phyloP scores from a whole-genome alignment of 495 filamentous ascomycete genomes.

The Aspergillus egyptiacus region DNA sequence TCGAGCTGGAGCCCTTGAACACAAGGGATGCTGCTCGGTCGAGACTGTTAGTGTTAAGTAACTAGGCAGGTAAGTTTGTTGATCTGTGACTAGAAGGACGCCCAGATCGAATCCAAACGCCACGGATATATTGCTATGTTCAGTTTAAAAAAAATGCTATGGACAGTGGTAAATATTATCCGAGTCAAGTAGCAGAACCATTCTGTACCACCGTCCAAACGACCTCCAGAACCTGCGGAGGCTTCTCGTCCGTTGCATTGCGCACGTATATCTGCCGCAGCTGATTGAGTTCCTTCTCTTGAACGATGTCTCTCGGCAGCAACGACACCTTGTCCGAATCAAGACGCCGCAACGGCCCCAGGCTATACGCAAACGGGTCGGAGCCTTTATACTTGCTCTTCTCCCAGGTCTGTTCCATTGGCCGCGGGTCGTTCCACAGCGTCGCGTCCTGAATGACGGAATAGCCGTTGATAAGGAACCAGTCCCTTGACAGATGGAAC shows the following conservation, averaged over 20 bases:
- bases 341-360: slow-evolving; percentile 18
- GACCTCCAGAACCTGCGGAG: slow-evolving; percentile 20
- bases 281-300: background rate
- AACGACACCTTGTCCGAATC: slow-evolving; percentile 21
- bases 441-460: slow-evolving; percentile 17
- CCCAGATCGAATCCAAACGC: too few species aligned
- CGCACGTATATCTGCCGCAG: slow-evolving; percentile 20
- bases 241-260: slow-evolving; percentile 6
- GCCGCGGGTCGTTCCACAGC: slow-evolving; percentile 10
- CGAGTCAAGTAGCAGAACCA: background rate
- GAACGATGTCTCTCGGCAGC: slow-evolving; percentile 10
- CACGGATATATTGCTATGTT: too few species aligned
- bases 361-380: slow-evolving; percentile 18
- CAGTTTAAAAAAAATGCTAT: too few species aligned
- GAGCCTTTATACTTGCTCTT: slow-evolving; percentile 15
- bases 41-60: too few species aligned
- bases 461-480: slow-evolving; percentile 23
- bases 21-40: too few species aligned
- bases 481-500: slow-evolving; percentile 41
- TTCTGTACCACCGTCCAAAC: slow-evolving; percentile 15
- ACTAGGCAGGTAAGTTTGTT: too few species aligned
- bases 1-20: too few species aligned
- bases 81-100: too few species aligned
- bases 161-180: too few species aligned
- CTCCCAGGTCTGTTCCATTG: slow-evolving; percentile 25